Base-by-base conservation (phyloP, 176 grass and related monocot species). In the Canna indica region DNA sequence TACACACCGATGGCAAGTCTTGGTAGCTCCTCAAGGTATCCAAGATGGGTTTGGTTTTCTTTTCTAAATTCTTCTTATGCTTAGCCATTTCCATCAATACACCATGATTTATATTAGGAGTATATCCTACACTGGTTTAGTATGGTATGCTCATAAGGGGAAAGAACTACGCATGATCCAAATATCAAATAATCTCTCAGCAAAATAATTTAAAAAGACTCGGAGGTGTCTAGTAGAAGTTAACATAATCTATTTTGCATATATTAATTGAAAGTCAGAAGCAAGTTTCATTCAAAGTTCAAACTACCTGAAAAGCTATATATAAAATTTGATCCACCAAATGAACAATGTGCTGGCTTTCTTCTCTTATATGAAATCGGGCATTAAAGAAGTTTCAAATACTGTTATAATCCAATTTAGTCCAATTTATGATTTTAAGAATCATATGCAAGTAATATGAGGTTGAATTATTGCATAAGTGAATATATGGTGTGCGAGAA, bases 41-140 rank as follows among this genome's bases (percentile, higher is more conserved):
- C 9, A 88, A 74, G 33, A 99, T 83, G 79, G 94, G 94, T 67
- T 99, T 99, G 35, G 94, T 93, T 82, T 99, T 99, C 82, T 84
- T 88, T 76, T 93, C 94, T 4, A 90, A 77, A 31, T 99, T 90
- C 72, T 93, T 90, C 73, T 88, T 99, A 76, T 93, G 89, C 69
- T 99, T 90, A 9, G 94, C 78, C 89, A 99, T 93, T 99, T 99
- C 86, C 90, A 99, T 99, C 79, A 99, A 75, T 41, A 99, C 94
- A 59, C 90, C 90, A 82, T 99, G 94, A 79, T 99, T 99, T 70
- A 99, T 85, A 78, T 99, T 86, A 8, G 94, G 83, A 11, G 90
- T 99, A 78, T 99, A 99, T 60, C 94, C 94, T 59, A 90, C 94
- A 62, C 90, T n/a, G 80, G 57, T 90, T 99, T 67, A 99, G 80